Evolutionary conservation across 1,284 basidiomycete genomes (phyloP).

Genomic region (Ceratobasidium sp.): DNA sequence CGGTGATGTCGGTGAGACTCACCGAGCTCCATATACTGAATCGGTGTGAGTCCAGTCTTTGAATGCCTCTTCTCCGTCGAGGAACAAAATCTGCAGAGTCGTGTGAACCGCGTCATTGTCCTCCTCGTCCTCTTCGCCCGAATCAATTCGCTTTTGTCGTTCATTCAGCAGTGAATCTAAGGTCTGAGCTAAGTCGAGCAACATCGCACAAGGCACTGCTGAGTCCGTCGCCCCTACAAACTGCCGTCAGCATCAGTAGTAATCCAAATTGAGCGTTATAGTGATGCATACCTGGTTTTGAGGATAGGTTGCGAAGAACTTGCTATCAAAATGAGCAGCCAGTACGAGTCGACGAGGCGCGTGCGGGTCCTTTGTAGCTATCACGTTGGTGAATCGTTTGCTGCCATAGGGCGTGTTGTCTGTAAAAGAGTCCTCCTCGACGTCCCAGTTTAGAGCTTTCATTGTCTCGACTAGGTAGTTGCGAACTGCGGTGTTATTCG

Average conservation of each 20-base stretch:
- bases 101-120: constrained; percentile 84
- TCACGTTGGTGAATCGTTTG: constrained; percentile 89
- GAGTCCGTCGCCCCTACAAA: constrained; percentile 99
- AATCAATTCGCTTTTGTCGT: constrained; percentile 69
- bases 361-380: constrained; percentile 93
- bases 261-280: constrained; percentile 5
- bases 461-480: constrained; percentile 81
- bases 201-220: constrained; percentile 93
- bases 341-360: constrained; percentile 87
- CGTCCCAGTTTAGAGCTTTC: constrained; percentile 82
- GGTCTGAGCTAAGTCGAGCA: constrained; percentile 89
- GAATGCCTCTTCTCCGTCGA: constrained; percentile 99
- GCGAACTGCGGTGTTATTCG: constrained; percentile 83
- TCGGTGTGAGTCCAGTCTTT: constrained; percentile 90
- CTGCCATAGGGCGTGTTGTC: constrained; percentile 86
- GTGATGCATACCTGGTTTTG: constrained; percentile 73
- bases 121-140: constrained; percentile 65
- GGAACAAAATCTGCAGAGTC: constrained; percentile 95
- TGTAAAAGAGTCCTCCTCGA: constrained; percentile 85
- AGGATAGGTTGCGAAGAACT: constrained; percentile 83
- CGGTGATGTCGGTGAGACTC: constrained; percentile 48
- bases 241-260: constrained; percentile 59
- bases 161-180: constrained; percentile 78
- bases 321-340: constrained; percentile 96
- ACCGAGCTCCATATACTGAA: constrained; percentile 95